Base-by-base conservation (phyloP, 1,139 yeast species). In the Candida dubliniensis region DNA sequence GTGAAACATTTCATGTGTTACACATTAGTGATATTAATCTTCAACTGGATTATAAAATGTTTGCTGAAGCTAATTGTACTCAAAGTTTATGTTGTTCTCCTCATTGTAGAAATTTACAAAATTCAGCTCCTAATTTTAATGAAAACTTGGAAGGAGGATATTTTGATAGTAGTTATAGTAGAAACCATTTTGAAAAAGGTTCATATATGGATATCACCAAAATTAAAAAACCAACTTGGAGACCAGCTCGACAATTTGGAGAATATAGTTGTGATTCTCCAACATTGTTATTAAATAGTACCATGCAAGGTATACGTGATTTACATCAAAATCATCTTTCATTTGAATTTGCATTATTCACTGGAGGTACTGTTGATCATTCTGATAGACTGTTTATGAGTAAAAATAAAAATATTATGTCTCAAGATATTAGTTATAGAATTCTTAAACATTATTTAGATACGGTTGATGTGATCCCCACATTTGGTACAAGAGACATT, bases 161-260 rank as follows among this genome's bases (percentile, higher is more conserved):
- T 45, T 64, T 57, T 47, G 59, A 60, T 12, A 55, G 61, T 38
- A 53, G 62, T 12, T 60, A 55, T 40, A 55, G 55, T 33, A 48
- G 45, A 13, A 59, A 61, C 12, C 59, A 57, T 42, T 64, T 58
- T 42, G 54, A 50, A 42, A 52, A 56, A 27, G 69, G 68, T 2
- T 54, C 52, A 7, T 58, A 47, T 44, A 47, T 58, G 26, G 65
- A 61, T 47, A 51, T 48, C 14, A 53, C 54, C 35, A 47, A 43
- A 26, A 38, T 44, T 6, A 42, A 42, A 29, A 46, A 50, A 9
- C 54, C 57, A 6, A 40, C 46, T 15, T 61, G 65, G 61, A 45
- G 53, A 10, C 71, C 69, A 2, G 63, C 67, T 14, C 57, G 64
- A 37, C 61, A 61, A 34, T 65, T 64, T 50, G 71, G 71, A 1